These are phyloP conservation scores for Phytopythium litorale DNA, from an alignment of 352 stramenopile species.

Conservation along the genomic window DNA sequence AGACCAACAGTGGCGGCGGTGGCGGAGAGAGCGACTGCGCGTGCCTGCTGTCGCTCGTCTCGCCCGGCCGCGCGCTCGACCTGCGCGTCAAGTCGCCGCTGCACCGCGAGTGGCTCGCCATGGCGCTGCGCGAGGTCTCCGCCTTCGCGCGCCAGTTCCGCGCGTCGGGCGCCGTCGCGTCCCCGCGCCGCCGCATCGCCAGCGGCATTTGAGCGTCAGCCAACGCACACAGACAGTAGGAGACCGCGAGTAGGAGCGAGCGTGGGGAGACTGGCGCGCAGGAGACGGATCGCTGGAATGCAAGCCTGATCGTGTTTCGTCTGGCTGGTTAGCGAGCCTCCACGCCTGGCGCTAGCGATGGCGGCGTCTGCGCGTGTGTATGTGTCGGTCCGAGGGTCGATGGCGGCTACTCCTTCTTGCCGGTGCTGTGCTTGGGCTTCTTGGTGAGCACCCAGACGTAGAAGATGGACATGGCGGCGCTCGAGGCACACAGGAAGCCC, in stretches of 20 bases:
- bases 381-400: background rate
- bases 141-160: conserved; percentile 41
- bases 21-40: conserved; percentile 22
- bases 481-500: conserved; percentile 55
- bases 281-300: background rate
- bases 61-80: conserved; percentile 46
- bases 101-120: conserved; percentile 76
- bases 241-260: background rate
- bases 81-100: conserved; percentile 59
- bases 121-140: conserved; percentile 56
- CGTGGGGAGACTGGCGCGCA: background rate
- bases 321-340: background rate
- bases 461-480: conserved; percentile 74
- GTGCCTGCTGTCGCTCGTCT: conserved; percentile 54
- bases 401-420: conserved; percentile 55
- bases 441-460: conserved; percentile 72
- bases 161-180: conserved; percentile 5
- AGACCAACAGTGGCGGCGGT: conserved; percentile 16
- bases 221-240: background rate
- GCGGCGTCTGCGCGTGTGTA: background rate
- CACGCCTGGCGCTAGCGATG: background rate
- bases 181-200: background rate
- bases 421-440: conserved; percentile 59
- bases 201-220: background rate
- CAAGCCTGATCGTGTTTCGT: background rate